Percentiles rank a stretch among this genome's conserved stretches.
phyloP scores from a whole-genome alignment of 2,329 filamentous ascomycete species.

The Cercospora beticola region DNA sequence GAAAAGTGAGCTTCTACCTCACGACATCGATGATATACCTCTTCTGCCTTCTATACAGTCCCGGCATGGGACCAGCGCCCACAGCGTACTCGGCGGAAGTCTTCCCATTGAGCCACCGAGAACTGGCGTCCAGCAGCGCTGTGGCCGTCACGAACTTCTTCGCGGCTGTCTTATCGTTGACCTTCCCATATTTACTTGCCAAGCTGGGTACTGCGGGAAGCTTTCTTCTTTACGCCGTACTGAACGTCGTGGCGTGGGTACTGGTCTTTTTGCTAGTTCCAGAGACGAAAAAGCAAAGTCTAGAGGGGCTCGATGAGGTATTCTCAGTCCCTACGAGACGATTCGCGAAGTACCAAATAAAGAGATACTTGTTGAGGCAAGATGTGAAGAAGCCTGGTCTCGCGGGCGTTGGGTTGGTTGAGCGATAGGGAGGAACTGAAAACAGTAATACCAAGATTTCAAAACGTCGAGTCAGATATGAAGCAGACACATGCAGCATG shows the following conservation, averaged over 20 bases:
- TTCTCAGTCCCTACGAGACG: slow-evolving; percentile 49
- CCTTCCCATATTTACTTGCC: slow-evolving; percentile 50
- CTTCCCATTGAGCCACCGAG: slow-evolving; percentile 47
- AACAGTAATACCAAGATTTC: not conserved
- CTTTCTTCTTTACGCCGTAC: slow-evolving; percentile 56
- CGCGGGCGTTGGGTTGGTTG: not conserved
- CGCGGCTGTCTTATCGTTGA: slow-evolving; percentile 37
- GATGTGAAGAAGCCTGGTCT: not conserved
- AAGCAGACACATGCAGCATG: not conserved
- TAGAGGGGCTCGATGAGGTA: slow-evolving; percentile 52
- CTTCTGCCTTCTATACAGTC: slow-evolving; percentile 55
- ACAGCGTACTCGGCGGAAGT: slow-evolving; percentile 47
- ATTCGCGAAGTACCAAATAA: not conserved
- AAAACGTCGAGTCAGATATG: not conserved
- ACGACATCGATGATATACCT: slow-evolving; percentile 47
- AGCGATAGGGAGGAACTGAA: not conserved
- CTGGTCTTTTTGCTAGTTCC: slow-evolving; percentile 47
- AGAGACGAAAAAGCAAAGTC: slow-evolving; percentile 50
- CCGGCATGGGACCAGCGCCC: slow-evolving; percentile 44
- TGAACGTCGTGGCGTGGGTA: slow-evolving; percentile 56
- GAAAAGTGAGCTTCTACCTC: slow-evolving; percentile 2
- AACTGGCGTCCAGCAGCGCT: slow-evolving; percentile 48
- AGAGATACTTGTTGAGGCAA: not conserved
- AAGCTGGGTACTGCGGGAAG: slow-evolving; percentile 55
- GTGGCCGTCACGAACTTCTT: slow-evolving; percentile 57